phyloP scores from a whole-genome alignment of 2,329 filamentous ascomycete genomes.

The Colletotrichum viniferum region DNA sequence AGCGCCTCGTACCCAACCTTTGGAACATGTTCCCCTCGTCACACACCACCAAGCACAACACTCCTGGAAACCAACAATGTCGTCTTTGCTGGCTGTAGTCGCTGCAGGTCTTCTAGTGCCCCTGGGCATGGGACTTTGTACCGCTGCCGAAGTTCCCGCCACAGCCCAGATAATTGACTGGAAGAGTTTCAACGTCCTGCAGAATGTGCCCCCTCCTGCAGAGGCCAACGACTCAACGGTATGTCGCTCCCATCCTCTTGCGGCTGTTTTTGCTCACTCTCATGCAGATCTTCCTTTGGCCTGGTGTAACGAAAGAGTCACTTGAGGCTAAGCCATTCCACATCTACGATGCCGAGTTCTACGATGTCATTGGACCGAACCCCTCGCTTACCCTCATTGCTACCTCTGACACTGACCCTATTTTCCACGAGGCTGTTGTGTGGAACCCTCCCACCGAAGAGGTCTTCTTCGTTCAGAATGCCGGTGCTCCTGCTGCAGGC shows the following conservation, averaged over 20 bases:
- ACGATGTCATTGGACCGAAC: slow-evolving; percentile 50
- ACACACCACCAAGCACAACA: background rate
- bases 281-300: slow-evolving; percentile 38
- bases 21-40: background rate
- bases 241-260: background rate
- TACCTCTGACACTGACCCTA: slow-evolving; percentile 44
- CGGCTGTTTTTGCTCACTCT: background rate
- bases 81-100: background rate
- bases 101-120: background rate
- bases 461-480: slow-evolving; percentile 60
- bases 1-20: background rate
- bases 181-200: slow-evolving; percentile 45
- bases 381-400: slow-evolving; percentile 56
- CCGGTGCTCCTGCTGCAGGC: slow-evolving; percentile 49
- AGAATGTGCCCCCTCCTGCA: slow-evolving; percentile 39
- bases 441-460: slow-evolving; percentile 54
- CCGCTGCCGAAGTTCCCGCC: background rate
- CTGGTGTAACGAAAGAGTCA: slow-evolving; percentile 41
- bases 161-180: slow-evolving; percentile 48
- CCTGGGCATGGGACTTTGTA: background rate
- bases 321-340: slow-evolving; percentile 43
- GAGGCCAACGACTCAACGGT: slow-evolving; percentile 41
- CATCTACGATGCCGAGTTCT: slow-evolving; percentile 56
- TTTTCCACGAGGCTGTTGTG: slow-evolving; percentile 61
- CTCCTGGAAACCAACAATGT: background rate